A percentile compares a stretch with the other conserved stretches of the same genome.
Conservation (phyloP, 2,329 filamentous ascomycete species). For the Capronia americana region DNA sequence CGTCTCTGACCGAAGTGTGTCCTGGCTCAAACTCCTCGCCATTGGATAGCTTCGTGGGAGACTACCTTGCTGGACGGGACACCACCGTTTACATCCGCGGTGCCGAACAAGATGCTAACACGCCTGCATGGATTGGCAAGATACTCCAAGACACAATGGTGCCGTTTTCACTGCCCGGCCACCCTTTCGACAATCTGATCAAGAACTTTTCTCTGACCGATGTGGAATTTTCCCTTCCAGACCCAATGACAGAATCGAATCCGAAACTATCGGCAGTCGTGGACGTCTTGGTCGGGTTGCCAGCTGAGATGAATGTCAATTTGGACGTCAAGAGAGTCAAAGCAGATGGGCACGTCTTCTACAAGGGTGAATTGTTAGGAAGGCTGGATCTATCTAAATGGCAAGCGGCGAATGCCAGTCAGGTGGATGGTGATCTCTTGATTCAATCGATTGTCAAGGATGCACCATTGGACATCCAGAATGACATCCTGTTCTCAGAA, state of each 20-base stretch:
- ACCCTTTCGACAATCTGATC: conserved; percentile 80
- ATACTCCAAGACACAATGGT: conserved; percentile 82
- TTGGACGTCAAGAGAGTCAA: conserved; percentile 78
- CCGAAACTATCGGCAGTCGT: conserved; percentile 85
- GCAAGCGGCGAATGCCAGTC: conserved; percentile 84
- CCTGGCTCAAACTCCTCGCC: conserved; percentile 80
- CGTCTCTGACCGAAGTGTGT: conserved; percentile 73
- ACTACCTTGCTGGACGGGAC: conserved; percentile 80
- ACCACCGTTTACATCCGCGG: conserved; percentile 85
- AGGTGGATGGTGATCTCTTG: conserved; percentile 67
- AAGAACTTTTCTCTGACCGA: conserved; percentile 85
- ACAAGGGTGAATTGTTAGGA: conserved; percentile 78
- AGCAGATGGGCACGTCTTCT: conserved; percentile 80
- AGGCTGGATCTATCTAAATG: conserved; percentile 79
- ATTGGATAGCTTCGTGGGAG: conserved; percentile 78
- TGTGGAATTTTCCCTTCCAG: conserved; percentile 84
- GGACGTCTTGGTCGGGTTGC: conserved; percentile 76
- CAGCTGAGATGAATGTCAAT: conserved; percentile 84
- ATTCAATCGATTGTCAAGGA: conserved; percentile 79
- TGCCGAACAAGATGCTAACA: conserved; percentile 68
- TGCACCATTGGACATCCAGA: conserved; percentile 81
- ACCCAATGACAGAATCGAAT: conserved; percentile 76
- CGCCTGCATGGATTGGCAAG: conserved; percentile 82
- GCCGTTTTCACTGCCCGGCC: conserved; percentile 82
- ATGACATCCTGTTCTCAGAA: conserved; percentile 77